A percentile compares a stretch with the other conserved stretches of the same genome.
Evolutionary conservation across 2,329 filamentous ascomycete genomes (phyloP).

Genomic region (Monilinia laxa): DNA sequence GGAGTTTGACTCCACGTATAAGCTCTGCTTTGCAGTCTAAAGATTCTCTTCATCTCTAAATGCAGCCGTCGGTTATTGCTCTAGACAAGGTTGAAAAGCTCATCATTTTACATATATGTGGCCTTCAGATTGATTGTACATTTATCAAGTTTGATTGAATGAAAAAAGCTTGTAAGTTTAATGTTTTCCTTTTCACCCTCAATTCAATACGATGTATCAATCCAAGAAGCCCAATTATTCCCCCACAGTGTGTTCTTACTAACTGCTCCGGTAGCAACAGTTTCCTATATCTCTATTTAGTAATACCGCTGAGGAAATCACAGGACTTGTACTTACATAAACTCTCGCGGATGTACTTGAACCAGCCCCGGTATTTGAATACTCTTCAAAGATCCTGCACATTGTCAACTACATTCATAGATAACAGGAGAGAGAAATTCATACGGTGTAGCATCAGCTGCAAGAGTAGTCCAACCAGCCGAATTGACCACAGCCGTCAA

Average conservation of each 20-base stretch:
- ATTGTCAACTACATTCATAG: neutral
- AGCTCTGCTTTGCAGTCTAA: too few relatives aligned
- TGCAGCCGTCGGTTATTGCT: too few relatives aligned
- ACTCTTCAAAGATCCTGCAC: constrained; percentile 14
- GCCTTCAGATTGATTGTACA: neutral
- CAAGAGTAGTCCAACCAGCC: constrained; percentile 46
- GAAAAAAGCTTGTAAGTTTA: too few relatives aligned
- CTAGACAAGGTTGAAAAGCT: neutral
- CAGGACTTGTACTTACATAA: constrained; percentile 1
- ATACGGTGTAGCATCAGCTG: constrained; percentile 28
- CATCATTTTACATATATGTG: neutral
- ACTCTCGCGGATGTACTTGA: constrained; percentile 14
- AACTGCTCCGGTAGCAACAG: neutral
- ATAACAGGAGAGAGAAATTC: neutral
- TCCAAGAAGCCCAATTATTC: constrained; percentile 4
- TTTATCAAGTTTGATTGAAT: neutral
- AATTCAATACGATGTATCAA: constrained; percentile 10
- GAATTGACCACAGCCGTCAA: constrained; percentile 50
- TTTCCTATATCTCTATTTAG: constrained; percentile 2
- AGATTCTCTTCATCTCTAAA: too few relatives aligned
- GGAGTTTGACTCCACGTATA: too few relatives aligned
- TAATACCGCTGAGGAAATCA: rapidly evolving
- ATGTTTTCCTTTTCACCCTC: neutral
- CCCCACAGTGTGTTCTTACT: constrained; percentile 13
- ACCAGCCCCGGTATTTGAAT: constrained; percentile 12